phyloP scores from a whole-genome alignment of 2,329 filamentous ascomycete species.

The Pseudocercospora pini-densiflorae region DNA sequence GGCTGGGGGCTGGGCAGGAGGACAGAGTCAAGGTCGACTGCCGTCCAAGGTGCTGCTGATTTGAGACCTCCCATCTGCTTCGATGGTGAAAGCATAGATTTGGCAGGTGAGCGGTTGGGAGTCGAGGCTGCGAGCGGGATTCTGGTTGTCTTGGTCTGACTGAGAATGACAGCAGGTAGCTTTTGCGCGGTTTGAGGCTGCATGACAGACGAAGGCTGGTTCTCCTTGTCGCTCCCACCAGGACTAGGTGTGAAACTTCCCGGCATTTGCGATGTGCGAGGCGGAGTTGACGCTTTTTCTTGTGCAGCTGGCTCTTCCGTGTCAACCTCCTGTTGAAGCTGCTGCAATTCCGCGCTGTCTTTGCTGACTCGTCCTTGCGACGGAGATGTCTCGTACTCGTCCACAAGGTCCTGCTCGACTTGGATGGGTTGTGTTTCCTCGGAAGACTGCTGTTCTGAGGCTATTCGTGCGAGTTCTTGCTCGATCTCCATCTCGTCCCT shows the following conservation, averaged over 20 bases:
- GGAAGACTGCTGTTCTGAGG: conserved; percentile 34
- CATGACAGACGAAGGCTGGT: conserved; percentile 38
- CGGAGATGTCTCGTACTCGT: conserved; percentile 45
- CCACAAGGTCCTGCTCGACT: conserved; percentile 35
- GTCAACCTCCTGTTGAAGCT: conserved; percentile 29
- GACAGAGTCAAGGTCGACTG: conserved; percentile 75
- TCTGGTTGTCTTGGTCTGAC: conserved; percentile 41
- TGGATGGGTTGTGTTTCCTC: conserved; percentile 23
- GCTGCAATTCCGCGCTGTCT: conserved; percentile 29
- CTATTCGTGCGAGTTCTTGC: conserved; percentile 39
- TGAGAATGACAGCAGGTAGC: conserved; percentile 28
- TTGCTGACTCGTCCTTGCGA: conserved; percentile 33
- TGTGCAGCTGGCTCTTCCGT: conserved; percentile 14
- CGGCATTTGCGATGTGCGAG: conserved; percentile 19
- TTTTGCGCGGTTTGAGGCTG: conserved; percentile 39
- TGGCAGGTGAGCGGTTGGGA: conserved; percentile 39
- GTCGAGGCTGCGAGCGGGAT: conserved; percentile 50
- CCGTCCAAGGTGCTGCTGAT: conserved; percentile 68
- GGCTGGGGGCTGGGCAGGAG: conserved; percentile 55
- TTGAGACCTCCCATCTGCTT: conserved; percentile 51
- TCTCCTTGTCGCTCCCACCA: conserved; percentile 46
- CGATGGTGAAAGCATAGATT: conserved; percentile 37
- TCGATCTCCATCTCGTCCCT: conserved; percentile 39
- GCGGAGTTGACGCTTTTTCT: conserved; percentile 9
- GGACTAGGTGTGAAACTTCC: conserved; percentile 32